Base-by-base conservation (phyloP, 2,329 filamentous ascomycete genomes). In the Cryphonectria carpinicola region DNA sequence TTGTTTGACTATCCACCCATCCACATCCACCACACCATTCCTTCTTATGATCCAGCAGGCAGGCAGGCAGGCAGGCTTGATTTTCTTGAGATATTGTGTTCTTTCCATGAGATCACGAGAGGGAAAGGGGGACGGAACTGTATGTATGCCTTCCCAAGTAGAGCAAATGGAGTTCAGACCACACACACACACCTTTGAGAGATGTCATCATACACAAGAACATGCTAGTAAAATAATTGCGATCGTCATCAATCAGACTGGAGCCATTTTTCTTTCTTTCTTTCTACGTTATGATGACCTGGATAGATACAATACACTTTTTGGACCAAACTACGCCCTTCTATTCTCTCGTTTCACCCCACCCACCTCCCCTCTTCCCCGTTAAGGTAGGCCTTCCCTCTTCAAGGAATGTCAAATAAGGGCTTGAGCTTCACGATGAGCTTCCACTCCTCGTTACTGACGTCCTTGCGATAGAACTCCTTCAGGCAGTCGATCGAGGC, bases 401-500 rank as follows among this genome's bases (percentile, higher is more conserved):
- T 25, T 25, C 72, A 94, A 77, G 86, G 86, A 81, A 98, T 92
- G 82, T 98, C 96, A 80, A 98, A 98, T 75, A 97, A 80, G 56
- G 93, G 90, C 89, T 99, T 99, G 79, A 99, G 85, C 87, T 97
- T 68, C 82, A 95, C 93, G 79, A 99, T 94, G 74, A 99, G 86
- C 78, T 89, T 86, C 96, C 96, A 99, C 84, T 99, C 96, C 14
- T 98, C 96, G 82, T 93, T 95, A 65, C 87, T 88, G 58, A 98
- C 93, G 72, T 98, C 95, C 70, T 89, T 85, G 70, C 95, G 88
- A 84, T 98, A 99, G 81, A 94, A 98, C 79, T 98, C 93, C 87
- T 99, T 99, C 74, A 99, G 88, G 11, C 91, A 94, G 82, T 99
- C 93, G 81, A 99, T 99, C 78, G 92, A 96, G 76, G 89, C 87